Evolutionary conservation across 805 yeast genomes (phyloP).

Genomic region (Metschnikowia cubensis): DNA sequence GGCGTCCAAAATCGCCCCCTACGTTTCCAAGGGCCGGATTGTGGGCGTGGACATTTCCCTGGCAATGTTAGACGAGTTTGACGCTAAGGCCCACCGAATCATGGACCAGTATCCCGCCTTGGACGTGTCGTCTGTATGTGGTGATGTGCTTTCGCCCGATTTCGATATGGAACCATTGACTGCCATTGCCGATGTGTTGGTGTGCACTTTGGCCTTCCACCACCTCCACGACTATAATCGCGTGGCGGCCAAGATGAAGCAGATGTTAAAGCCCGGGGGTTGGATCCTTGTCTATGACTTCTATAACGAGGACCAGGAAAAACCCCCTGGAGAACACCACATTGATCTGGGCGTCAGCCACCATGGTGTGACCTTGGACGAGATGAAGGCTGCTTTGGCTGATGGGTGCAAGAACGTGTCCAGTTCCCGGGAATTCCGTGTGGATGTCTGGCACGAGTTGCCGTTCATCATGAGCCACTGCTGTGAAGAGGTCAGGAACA

Average conservation of each 20-base stretch:
- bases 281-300: constrained; percentile 36
- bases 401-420: constrained; percentile 17
- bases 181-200: constrained; percentile 24
- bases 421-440: constrained; percentile 19
- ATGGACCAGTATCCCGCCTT: constrained; percentile 8
- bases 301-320: constrained; percentile 26
- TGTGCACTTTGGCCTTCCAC: constrained; percentile 38
- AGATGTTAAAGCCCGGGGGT: constrained; percentile 34
- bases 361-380: constrained; percentile 6
- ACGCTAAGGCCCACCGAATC: neutral
- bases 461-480: constrained; percentile 27
- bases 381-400: constrained; percentile 1
- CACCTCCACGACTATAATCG: constrained; percentile 32
- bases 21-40: constrained; percentile 21
- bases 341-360: constrained; percentile 4
- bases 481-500: constrained; percentile 10
- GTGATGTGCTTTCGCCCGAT: constrained; percentile 25
- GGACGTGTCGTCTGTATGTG: constrained; percentile 15
- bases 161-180: constrained; percentile 10
- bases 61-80: constrained; percentile 18
- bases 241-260: constrained; percentile 28
- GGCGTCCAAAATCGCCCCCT: constrained; percentile 28
- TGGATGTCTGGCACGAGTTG: constrained; percentile 22
- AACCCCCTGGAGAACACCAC: neutral
- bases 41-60: constrained; percentile 38